Evolutionary conservation across 306 rosid genomes (phyloP).

Genomic region (Fragaria iinumae): DNA sequence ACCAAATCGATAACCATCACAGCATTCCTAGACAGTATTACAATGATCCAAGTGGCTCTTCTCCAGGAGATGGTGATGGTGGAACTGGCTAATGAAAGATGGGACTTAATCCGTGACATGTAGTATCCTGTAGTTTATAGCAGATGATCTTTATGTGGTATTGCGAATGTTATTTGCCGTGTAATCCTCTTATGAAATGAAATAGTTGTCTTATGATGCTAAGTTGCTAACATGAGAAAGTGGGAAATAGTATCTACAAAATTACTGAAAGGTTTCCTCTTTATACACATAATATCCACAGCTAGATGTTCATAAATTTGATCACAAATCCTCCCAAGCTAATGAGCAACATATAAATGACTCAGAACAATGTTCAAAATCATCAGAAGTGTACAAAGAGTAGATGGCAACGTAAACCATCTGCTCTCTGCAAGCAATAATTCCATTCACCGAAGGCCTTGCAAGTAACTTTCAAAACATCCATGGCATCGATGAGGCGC

Average conservation of each 20-base stretch:
- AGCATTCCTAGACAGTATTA: constrained; percentile 39
- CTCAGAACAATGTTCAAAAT: too few relatives aligned
- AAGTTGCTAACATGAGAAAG: background rate
- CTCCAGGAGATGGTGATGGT: constrained; percentile 32
- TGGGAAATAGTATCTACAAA: background rate
- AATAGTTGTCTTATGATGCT: too few relatives aligned
- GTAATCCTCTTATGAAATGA: background rate
- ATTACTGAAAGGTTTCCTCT: background rate
- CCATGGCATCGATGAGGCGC: background rate
- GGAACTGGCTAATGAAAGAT: constrained; percentile 4
- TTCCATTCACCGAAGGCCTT: background rate
- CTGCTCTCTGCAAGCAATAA: background rate
- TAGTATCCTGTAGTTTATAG: background rate
- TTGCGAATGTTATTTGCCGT: background rate
- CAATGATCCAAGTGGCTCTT: constrained; percentile 31
- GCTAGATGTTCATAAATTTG: background rate
- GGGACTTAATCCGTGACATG: background rate
- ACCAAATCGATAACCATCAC: constrained; percentile 42
- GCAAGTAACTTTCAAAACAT: background rate
- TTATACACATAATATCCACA: too few relatives aligned
- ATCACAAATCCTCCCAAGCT: background rate
- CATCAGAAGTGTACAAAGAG: background rate
- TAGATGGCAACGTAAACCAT: background rate
- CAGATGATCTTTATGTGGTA: background rate
- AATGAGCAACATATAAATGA: background rate